Base-by-base conservation (phyloP, 768 basidiomycete species). In the Pleurotus pulmonarius region DNA sequence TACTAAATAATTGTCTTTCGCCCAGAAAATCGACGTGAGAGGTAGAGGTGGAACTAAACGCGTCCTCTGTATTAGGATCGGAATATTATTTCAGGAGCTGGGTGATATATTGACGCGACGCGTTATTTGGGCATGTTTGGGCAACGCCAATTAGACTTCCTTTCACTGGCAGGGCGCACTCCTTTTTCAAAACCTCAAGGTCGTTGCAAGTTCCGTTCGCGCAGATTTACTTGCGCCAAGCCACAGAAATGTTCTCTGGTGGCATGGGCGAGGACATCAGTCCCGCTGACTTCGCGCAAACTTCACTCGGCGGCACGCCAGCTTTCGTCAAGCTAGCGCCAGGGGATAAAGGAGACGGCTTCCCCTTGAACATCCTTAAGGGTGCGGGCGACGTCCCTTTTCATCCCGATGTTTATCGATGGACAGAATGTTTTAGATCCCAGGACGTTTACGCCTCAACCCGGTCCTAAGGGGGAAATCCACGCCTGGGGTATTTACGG, bases 401-500 rank as follows among this genome's bases (percentile, higher is more conserved):
- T 40, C 26, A n/a, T 43, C 5, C 5, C n/a, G 15, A 12, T 38
- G 34, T 24, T 12, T 15, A 20, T 34, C 39, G 12, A n/a, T 39
- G 18, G 5, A 38, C 34, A 12, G 26, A 3, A 11, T 8, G 7
- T 51, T 51, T 39, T 18, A 70, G 66, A 67, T 56, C 68, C 68
- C 12, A 48, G 56, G 16, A 61, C 48, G 3, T 62, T 57, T 53
- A 49, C 41, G 20, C 62, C 65, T 7, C 59, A 62, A 39, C 60
- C 62, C n/a, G 68, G 68, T 7, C 64, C 63, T 24, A 55, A 61
- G 25, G 69, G 69, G 11, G 60, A 70, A 56, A 61, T 68, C 25
- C 67, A 68, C 49, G 59, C 66, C n/a, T 70, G 69, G 69, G 69
- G 67, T 2, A 39, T 70, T 12, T 67, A 63, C 60, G 63, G 61